phyloP scores from a whole-genome alignment of 768 basidiomycete species.

The Vishniacozyma victoriae region DNA sequence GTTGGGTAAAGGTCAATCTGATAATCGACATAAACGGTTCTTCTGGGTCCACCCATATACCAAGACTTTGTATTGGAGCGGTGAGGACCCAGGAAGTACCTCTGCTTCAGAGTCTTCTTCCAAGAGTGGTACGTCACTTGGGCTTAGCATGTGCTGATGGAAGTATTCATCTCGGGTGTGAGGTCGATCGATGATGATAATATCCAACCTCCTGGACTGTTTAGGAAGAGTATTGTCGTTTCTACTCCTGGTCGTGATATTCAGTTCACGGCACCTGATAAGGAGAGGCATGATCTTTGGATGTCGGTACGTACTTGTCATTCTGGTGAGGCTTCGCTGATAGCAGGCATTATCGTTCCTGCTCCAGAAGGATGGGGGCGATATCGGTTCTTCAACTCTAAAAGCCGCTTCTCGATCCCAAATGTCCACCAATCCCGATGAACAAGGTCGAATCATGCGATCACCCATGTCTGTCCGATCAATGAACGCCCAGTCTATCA shows the following conservation, averaged over 20 bases:
- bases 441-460: constrained; percentile 30
- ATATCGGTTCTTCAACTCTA: constrained; percentile 15
- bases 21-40: constrained; percentile 85
- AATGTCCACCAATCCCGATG: constrained; percentile 13
- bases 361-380: constrained; percentile 61
- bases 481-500: constrained; percentile 22
- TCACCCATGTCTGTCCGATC: constrained; percentile 32
- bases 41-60: constrained; percentile 99
- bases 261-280: constrained; percentile 94
- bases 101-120: constrained; percentile 86
- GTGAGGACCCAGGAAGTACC: constrained; percentile 82
- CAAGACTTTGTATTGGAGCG: constrained; percentile 94
- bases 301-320: constrained; percentile 59
- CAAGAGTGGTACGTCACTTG: constrained; percentile 65
- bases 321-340: constrained; percentile 2
- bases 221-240: constrained; percentile 87
- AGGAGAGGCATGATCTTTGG: constrained; percentile 97
- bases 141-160: constrained; percentile 13
- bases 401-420: constrained; percentile 10
- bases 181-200: constrained; percentile 89
- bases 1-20: constrained; percentile 84
- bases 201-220: constrained; percentile 87
- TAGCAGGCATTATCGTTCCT: constrained; percentile 83
- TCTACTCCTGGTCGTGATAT: constrained; percentile 92
- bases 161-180: constrained; percentile 90